Evolutionary conservation across 2,329 filamentous ascomycete species (phyloP).

Genomic region (Aspergillus proliferans): DNA sequence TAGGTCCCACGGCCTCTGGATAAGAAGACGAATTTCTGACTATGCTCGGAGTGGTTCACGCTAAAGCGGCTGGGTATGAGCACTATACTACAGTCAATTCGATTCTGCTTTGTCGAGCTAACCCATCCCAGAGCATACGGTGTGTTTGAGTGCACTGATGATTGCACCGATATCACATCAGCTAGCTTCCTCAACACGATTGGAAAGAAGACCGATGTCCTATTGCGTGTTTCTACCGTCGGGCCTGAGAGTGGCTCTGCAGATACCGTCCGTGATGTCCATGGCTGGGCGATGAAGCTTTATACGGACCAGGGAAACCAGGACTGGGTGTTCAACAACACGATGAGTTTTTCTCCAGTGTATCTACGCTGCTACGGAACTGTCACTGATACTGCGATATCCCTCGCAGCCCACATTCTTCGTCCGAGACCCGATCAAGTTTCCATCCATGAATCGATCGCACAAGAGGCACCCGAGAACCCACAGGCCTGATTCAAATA

Average conservation of each 20-base stretch:
- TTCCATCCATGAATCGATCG: slow-evolving; percentile 63
- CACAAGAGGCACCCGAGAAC: slow-evolving; percentile 54
- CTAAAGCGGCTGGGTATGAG: slow-evolving; percentile 20
- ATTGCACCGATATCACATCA: slow-evolving; percentile 51
- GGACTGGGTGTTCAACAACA: slow-evolving; percentile 41
- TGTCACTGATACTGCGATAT: background rate
- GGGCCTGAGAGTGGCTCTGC: slow-evolving; percentile 41
- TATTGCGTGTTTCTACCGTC: slow-evolving; percentile 45
- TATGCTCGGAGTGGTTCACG: slow-evolving; percentile 11
- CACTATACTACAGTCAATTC: background rate
- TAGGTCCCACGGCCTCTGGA: background rate
- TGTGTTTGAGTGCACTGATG: slow-evolving; percentile 56
- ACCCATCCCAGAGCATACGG: slow-evolving; percentile 47
- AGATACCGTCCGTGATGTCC: slow-evolving; percentile 44
- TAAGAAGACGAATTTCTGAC: background rate
- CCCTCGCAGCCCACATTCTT: slow-evolving; percentile 57
- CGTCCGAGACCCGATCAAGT: slow-evolving; percentile 61
- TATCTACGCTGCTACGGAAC: background rate
- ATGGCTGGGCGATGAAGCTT: slow-evolving; percentile 46
- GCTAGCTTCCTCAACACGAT: slow-evolving; percentile 49
- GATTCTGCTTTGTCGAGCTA: background rate
- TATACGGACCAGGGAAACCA: slow-evolving; percentile 48
- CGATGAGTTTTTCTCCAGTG: slow-evolving; percentile 1
- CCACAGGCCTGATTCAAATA: slow-evolving; percentile 20
- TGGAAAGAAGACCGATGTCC: slow-evolving; percentile 49